These are phyloP conservation scores for Teratosphaeria pseudoeucalypti DNA, from an alignment of 2,329 filamentous ascomycete genomes.

Conservation along the genomic window DNA sequence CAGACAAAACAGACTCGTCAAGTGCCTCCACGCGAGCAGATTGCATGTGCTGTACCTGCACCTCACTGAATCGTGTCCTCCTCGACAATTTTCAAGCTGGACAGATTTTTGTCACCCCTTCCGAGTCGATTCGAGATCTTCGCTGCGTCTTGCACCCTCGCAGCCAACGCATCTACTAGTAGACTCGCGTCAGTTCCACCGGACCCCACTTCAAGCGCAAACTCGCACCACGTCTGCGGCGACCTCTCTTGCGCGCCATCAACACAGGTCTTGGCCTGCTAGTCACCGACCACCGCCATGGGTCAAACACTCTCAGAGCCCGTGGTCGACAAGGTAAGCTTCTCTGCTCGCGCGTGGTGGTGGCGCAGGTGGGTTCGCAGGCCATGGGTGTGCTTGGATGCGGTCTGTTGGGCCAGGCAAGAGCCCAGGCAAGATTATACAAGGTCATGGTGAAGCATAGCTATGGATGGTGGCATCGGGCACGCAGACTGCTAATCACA, in stretches of 20 bases:
- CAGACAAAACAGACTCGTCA: not conserved
- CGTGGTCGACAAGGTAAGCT: constrained; percentile 91
- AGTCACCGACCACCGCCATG: constrained; percentile 47
- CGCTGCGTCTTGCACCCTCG: not conserved
- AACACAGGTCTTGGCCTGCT: not conserved
- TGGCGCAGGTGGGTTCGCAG: not conserved
- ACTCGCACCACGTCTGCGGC: not conserved
- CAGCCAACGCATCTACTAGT: not conserved
- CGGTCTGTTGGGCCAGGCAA: not conserved
- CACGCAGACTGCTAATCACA: constrained; percentile 1
- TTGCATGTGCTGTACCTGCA: not conserved
- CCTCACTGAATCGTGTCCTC: not conserved
- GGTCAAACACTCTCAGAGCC: constrained; percentile 99
- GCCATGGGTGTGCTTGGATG: not conserved
- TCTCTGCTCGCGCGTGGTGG: constrained; percentile 2
- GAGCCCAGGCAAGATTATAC: not conserved
- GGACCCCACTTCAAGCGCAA: not conserved
- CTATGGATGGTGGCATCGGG: not conserved
- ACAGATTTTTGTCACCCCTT: not conserved
- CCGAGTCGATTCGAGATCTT: not conserved
- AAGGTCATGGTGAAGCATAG: not conserved
- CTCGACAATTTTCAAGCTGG: not conserved
- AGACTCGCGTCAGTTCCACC: not conserved
- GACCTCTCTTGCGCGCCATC: not conserved
- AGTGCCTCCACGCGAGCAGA: not conserved